phyloP scores from a whole-genome alignment of 2,329 filamentous ascomycete genomes.

The Neonectria magnoliae region DNA sequence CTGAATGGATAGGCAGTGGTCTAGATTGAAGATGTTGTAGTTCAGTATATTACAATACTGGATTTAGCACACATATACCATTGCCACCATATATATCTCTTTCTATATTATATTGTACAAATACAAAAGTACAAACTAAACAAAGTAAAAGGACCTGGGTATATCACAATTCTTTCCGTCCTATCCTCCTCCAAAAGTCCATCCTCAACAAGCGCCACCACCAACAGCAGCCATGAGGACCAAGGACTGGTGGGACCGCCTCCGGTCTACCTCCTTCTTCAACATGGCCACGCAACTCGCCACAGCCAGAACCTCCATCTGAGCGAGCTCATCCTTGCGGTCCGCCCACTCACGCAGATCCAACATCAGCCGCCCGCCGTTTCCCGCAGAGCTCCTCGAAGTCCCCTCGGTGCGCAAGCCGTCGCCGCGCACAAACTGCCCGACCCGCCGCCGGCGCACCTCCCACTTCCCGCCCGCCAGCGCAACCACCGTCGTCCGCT shows the following conservation, averaged over 20 bases:
- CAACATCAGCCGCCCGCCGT: slow-evolving; percentile 60
- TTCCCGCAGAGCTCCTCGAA: slow-evolving; percentile 54
- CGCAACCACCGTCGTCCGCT: slow-evolving; percentile 53
- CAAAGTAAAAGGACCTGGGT: neutral
- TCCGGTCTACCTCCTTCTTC: slow-evolving; percentile 72
- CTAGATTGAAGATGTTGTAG: neutral
- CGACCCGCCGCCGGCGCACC: slow-evolving; percentile 49
- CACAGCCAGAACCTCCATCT: slow-evolving; percentile 63
- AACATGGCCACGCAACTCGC: slow-evolving; percentile 69
- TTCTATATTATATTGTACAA: neutral
- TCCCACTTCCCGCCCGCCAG: slow-evolving; percentile 41
- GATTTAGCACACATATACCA: neutral
- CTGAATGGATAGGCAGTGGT: neutral
- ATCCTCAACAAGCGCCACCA: slow-evolving; percentile 17
- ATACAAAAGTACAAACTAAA: neutral
- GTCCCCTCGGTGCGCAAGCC: slow-evolving; percentile 53
- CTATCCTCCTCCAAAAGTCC: neutral
- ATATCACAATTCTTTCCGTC: neutral
- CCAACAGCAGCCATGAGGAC: slow-evolving; percentile 50
- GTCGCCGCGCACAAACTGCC: slow-evolving; percentile 55
- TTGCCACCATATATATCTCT: neutral
- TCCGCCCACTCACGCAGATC: slow-evolving; percentile 52
- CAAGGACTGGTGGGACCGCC: slow-evolving; percentile 61
- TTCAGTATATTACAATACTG: neutral
- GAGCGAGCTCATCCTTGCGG: slow-evolving; percentile 45